Evolutionary conservation across 257 asterid species (phyloP), one percentile per base, ranked within the genome.

Genomic region (Coffea canephora): DNA sequence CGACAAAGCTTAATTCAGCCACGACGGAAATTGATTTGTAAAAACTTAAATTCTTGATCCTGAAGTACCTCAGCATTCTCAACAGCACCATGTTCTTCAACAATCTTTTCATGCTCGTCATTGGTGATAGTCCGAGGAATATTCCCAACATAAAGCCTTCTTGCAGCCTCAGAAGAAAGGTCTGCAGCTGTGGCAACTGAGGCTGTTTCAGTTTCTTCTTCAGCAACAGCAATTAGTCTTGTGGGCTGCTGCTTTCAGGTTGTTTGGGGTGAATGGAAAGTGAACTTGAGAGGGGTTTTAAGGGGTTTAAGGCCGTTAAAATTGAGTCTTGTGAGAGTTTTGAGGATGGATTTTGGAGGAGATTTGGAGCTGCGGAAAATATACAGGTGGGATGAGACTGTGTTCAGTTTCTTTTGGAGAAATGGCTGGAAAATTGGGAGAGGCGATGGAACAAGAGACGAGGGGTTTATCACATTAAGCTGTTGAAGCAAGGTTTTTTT

Each of bases 121-220:
- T 86, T 91, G 68, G 87, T 88, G 59, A 94, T 83, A 25, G 88
- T 90, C 74, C 97, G 81, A 6, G 98, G 97, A 78, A 94, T 92
- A 85, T 94, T 94, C 0, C 98, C 98, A 6, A 94, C 87, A 82
- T 94, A 94, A 82, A 94, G 82, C 76, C 90, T 88, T 73, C 98
- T 90, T 2, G 90, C 91, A 31, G 89, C 83, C 23, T 74, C 84
- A 43, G 96, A 88, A 23, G 95, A 77, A 19, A 91, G 89, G 88
- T 94, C 97, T 61, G 79, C 89, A 50, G 83, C 85, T 46, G 96
- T 85, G 31, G 88, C 83, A 19, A 89, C 91, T 4, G 92, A 77
- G 45, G 91, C 59, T 55, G 91, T 52, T 55, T 55, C 62, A 36
- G 78, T 1, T 23, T 41, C 78, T 71, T 82, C 93, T 81, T 91